These are phyloP conservation scores for Ceratorhiza oryzae-sativae DNA, from an alignment of 1,284 basidiomycete genomes.

Conservation along the genomic window DNA sequence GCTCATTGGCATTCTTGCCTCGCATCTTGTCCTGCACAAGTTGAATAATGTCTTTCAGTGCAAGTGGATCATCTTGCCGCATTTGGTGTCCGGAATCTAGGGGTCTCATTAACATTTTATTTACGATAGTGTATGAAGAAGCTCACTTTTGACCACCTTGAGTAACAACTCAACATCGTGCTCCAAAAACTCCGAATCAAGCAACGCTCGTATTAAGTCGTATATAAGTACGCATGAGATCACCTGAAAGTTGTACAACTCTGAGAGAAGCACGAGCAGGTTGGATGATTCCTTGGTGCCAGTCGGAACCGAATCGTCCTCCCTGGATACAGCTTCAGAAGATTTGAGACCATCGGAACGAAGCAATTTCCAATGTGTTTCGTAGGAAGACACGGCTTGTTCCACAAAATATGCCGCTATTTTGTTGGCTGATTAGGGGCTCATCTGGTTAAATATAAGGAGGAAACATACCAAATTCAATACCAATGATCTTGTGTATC, in stretches of 20 bases:
- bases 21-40: constrained; percentile 77
- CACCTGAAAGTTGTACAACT: constrained; percentile 96
- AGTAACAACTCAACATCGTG: constrained; percentile 86
- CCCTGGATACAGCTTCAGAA: constrained; percentile 40
- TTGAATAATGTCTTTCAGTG: constrained; percentile 59
- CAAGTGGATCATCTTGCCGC: constrained; percentile 66
- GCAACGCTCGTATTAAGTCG: constrained; percentile 84
- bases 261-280: constrained; percentile 84
- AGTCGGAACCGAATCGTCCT: constrained; percentile 48
- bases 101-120: neutral
- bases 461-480: constrained; percentile 79
- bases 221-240: constrained; percentile 88
- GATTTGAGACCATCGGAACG: neutral
- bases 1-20: constrained; percentile 56
- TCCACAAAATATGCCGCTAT: constrained; percentile 82
- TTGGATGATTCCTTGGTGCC: constrained; percentile 89
- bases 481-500: constrained; percentile 83
- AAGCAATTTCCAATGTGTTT: constrained; percentile 59
- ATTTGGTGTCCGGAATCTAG: constrained; percentile 86
- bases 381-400: constrained; percentile 69
- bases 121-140: neutral
- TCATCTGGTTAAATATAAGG: constrained; percentile 25
- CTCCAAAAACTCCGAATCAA: constrained; percentile 73
- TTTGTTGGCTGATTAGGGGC: constrained; percentile 16
- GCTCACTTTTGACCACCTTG: constrained; percentile 83